phyloP scores from a whole-genome alignment of 1,284 basidiomycete species.

The Dichomitus squalens region DNA sequence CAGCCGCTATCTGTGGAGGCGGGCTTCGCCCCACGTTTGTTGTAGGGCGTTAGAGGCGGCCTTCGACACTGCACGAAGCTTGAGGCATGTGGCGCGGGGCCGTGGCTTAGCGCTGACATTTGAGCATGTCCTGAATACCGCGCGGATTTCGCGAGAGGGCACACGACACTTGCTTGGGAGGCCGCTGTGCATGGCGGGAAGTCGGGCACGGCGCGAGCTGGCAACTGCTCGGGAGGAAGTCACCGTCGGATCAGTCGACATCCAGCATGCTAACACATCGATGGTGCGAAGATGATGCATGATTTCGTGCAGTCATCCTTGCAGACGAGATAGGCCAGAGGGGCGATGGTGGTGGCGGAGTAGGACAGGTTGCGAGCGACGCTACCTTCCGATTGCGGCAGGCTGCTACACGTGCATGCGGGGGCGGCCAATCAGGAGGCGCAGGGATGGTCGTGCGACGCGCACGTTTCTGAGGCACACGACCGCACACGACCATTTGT shows the following conservation, averaged over 20 bases:
- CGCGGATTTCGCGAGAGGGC: neutral
- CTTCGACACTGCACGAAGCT: neutral
- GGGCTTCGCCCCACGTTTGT: too few species aligned
- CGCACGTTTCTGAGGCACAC: constrained; percentile 33
- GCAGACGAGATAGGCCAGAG: neutral
- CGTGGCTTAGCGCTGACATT: too few species aligned
- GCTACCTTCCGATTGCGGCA: constrained; percentile 24
- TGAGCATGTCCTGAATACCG: neutral
- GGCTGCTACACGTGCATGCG: constrained; percentile 32
- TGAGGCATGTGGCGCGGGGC: neutral
- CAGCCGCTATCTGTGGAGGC: too few species aligned
- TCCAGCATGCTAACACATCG: too few species aligned
- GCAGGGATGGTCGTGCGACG: constrained; percentile 36
- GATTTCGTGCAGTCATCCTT: neutral
- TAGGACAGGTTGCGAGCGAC: constrained; percentile 12
- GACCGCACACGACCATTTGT: constrained; percentile 25
- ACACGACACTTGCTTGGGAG: neutral
- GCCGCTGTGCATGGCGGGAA: neutral
- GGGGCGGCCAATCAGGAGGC: constrained; percentile 29
- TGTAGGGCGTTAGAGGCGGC: too few species aligned
- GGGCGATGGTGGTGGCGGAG: neutral
- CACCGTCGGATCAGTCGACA: neutral
- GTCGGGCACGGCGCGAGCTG: too few species aligned
- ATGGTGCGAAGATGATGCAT: neutral
- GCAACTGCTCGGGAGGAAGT: neutral